Evolutionary conservation across 2,329 filamentous ascomycete genomes (phyloP).

Genomic region (Cladophialophora immunda): DNA sequence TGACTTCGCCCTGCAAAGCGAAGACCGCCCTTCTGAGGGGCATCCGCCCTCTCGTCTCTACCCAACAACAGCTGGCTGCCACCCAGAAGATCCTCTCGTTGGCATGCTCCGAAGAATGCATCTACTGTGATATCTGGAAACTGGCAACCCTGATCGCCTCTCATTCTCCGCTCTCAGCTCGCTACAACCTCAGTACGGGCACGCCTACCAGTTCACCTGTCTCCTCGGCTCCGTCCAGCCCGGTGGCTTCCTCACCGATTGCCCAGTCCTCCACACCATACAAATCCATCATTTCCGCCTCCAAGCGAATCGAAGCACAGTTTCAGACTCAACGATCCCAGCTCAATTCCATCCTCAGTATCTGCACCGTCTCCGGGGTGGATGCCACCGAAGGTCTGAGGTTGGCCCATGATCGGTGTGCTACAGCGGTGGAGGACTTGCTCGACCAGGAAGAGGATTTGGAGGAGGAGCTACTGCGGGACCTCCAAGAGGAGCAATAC

Average conservation of each 20-base stretch:
- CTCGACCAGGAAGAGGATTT: constrained; percentile 40
- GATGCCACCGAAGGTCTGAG: constrained; percentile 38
- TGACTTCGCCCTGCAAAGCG: constrained; percentile 34
- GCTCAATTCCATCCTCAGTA: constrained; percentile 40
- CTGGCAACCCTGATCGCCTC: constrained; percentile 39
- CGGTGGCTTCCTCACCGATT: constrained; percentile 19
- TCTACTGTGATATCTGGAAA: constrained; percentile 43
- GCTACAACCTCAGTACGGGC: constrained; percentile 34
- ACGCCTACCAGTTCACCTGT: constrained; percentile 29
- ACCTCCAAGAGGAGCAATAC: constrained; percentile 31
- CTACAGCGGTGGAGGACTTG: constrained; percentile 35
- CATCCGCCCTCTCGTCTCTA: constrained; percentile 33
- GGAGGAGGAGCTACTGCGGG: constrained; percentile 34
- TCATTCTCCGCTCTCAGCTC: constrained; percentile 35
- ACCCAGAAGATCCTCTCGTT: constrained; percentile 37
- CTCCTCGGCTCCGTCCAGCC: constrained; percentile 31
- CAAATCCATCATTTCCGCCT: constrained; percentile 30
- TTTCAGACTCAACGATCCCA: constrained; percentile 38
- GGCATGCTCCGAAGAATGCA: constrained; percentile 35
- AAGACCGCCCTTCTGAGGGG: constrained; percentile 38
- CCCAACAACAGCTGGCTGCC: constrained; percentile 26
- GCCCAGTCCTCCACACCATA: constrained; percentile 31
- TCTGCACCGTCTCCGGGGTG: constrained; percentile 40
- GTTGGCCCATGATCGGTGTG: constrained; percentile 39
- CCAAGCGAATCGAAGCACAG: constrained; percentile 40